Conservation (phyloP, 306 rosid species). For the Dryas alaskensis region DNA sequence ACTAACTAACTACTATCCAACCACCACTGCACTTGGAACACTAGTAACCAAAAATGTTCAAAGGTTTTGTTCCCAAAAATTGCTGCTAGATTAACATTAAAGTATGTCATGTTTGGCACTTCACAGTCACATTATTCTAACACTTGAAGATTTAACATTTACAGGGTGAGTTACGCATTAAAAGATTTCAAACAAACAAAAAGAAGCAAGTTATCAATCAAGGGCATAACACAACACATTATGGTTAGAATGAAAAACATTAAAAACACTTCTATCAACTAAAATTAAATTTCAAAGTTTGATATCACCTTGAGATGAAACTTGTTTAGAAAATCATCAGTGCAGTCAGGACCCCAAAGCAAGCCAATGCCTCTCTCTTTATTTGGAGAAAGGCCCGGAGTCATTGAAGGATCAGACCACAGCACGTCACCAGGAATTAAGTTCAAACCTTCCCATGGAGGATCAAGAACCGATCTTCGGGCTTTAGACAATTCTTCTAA, state of each 20-base stretch:
- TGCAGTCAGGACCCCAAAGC: slow-evolving; percentile 88
- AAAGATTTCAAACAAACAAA: too few species aligned
- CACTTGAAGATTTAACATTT: background rate
- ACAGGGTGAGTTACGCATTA: background rate
- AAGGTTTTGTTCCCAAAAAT: background rate
- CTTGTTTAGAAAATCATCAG: slow-evolving; percentile 78
- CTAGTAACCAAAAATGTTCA: background rate
- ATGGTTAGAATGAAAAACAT: too few species aligned
- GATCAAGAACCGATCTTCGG: slow-evolving; percentile 86
- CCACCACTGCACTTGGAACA: background rate
- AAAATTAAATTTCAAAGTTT: background rate
- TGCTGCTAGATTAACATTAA: background rate
- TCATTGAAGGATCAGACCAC: slow-evolving; percentile 92
- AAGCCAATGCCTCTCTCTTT: slow-evolving; percentile 86
- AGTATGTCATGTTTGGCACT: background rate
- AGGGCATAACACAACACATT: too few species aligned
- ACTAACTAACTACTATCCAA: background rate
- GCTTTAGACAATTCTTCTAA: slow-evolving; percentile 71
- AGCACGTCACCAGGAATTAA: slow-evolving; percentile 91
- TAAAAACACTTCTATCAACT: background rate
- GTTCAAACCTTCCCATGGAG: slow-evolving; percentile 90
- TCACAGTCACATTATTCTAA: background rate
- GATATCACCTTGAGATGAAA: slow-evolving; percentile 54
- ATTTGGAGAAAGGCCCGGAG: slow-evolving; percentile 72
- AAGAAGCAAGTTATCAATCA: too few species aligned